A percentile compares a stretch with the other conserved stretches of the same genome.
Evolutionary conservation across 2,329 filamentous ascomycete genomes (phyloP).

Genomic region (Cephalotrichum gorgonifer): DNA sequence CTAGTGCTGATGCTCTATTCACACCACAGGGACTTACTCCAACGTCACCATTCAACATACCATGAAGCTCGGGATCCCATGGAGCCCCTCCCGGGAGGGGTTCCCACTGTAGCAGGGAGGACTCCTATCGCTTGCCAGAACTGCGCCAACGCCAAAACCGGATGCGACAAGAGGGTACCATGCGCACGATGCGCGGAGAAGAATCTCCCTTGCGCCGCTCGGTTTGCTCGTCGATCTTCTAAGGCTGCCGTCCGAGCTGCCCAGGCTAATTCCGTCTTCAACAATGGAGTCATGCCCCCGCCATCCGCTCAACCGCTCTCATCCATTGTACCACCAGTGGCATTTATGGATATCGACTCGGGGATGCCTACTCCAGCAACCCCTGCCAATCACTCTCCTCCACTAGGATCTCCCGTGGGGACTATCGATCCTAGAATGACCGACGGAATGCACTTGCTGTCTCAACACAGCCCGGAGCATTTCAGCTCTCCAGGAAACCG

Average conservation of each 20-base stretch:
- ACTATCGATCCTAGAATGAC: conserved; percentile 21
- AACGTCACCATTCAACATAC: conserved; percentile 39
- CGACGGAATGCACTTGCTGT: conserved; percentile 16
- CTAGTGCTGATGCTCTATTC: neutral
- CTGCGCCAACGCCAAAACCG: conserved; percentile 26
- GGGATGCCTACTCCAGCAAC: conserved; percentile 14
- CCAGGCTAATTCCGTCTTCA: conserved; percentile 25
- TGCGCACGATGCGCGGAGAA: conserved; percentile 27
- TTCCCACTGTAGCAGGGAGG: conserved; percentile 29
- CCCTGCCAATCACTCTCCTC: conserved; percentile 14
- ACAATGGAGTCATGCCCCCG: conserved; percentile 11
- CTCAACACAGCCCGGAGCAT: conserved; percentile 21
- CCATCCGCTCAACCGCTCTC: conserved; percentile 13
- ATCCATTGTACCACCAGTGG: conserved; percentile 3
- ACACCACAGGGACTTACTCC: conserved; percentile 33
- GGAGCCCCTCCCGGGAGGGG: conserved; percentile 31
- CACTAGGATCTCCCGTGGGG: conserved; percentile 15
- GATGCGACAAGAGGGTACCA: conserved; percentile 26
- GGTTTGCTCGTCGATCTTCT: conserved; percentile 39
- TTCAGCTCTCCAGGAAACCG: conserved; percentile 26
- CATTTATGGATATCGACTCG: conserved; percentile 24
- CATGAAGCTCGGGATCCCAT: conserved; percentile 37
- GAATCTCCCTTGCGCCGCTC: conserved; percentile 25
- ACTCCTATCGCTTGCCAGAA: conserved; percentile 26
- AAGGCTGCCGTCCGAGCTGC: conserved; percentile 34